phyloP scores from a whole-genome alignment of 495 filamentous ascomycete genomes.

The Neurospora sp. region DNA sequence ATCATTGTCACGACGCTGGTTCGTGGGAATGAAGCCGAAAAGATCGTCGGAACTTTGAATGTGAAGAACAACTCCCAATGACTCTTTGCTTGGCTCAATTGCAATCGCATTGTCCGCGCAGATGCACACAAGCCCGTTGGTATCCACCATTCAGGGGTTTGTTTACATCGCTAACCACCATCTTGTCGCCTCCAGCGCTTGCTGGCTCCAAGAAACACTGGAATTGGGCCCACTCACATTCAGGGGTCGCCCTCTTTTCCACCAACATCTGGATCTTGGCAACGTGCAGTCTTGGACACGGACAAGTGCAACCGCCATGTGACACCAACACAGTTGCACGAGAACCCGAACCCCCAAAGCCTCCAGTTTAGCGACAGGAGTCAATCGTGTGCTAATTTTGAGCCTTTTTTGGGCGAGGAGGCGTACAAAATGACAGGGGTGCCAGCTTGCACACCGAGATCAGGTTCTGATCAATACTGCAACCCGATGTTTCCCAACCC shows the following conservation, averaged over 20 bases:
- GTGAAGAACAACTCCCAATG: too few relatives aligned
- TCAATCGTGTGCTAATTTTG: neutral
- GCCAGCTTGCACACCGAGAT: neutral
- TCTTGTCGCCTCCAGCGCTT: neutral
- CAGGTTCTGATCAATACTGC: neutral
- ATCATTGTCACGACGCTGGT: too few relatives aligned
- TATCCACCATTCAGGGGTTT: neutral
- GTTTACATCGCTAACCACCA: neutral
- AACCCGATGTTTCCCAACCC: neutral
- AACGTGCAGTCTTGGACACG: neutral
- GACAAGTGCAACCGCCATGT: neutral
- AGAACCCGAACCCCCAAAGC: neutral
- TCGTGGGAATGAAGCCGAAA: neutral
- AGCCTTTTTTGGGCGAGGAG: neutral
- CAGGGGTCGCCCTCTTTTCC: neutral
- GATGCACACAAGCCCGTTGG: neutral
- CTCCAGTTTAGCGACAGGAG: neutral
- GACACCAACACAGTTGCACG: neutral
- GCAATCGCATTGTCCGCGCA: neutral
- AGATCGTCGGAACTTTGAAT: too few relatives aligned
- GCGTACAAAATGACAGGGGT: neutral
- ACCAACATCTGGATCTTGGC: neutral
- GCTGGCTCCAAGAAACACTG: neutral
- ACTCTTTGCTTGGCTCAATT: neutral
- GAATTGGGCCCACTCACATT: neutral